Evolutionary conservation across 2,329 filamentous ascomycete genomes (phyloP).

Genomic region (Aspergillus tamarii): DNA sequence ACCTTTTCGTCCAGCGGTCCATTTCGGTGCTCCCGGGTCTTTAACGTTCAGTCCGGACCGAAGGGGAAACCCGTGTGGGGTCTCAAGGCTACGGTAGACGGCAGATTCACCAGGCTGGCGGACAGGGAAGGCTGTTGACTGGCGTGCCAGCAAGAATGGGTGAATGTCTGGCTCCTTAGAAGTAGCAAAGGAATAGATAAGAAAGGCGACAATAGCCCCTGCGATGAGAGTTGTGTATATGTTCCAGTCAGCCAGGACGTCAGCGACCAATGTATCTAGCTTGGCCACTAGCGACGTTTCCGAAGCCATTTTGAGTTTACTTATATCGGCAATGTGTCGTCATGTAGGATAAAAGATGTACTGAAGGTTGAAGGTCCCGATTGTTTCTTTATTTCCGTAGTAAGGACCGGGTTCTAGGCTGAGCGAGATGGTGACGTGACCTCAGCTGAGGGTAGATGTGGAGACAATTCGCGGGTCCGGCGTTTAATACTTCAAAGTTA

Average conservation of each 20-base stretch:
- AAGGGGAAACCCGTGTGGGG: slow-evolving; percentile 82
- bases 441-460: slow-evolving; percentile 18
- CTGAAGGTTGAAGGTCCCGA: background rate
- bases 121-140: slow-evolving; percentile 76
- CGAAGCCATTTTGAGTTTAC: slow-evolving; percentile 38
- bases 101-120: slow-evolving; percentile 84
- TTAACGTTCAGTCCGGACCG: slow-evolving; percentile 80
- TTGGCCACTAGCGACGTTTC: slow-evolving; percentile 62
- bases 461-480: slow-evolving; percentile 14
- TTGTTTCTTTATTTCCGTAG: background rate
- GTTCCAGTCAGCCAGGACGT: slow-evolving; percentile 79
- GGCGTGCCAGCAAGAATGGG: slow-evolving; percentile 84
- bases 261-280: slow-evolving; percentile 72
- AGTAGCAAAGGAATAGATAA: slow-evolving; percentile 72
- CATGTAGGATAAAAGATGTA: slow-evolving; percentile 1
- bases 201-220: slow-evolving; percentile 65
- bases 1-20: slow-evolving; percentile 80
- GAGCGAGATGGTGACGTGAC: slow-evolving; percentile 20
- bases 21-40: slow-evolving; percentile 77
- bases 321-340: slow-evolving; percentile 6
- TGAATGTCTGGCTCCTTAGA: slow-evolving; percentile 85
- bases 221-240: slow-evolving; percentile 74
- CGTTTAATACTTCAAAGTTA: slow-evolving; percentile 6
- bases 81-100: slow-evolving; percentile 79
- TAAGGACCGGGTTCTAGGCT: background rate